Evolutionary conservation across 495 filamentous ascomycete species (phyloP), one percentile per base, ranked within the genome.

Genomic region (Immersiella caudata): DNA sequence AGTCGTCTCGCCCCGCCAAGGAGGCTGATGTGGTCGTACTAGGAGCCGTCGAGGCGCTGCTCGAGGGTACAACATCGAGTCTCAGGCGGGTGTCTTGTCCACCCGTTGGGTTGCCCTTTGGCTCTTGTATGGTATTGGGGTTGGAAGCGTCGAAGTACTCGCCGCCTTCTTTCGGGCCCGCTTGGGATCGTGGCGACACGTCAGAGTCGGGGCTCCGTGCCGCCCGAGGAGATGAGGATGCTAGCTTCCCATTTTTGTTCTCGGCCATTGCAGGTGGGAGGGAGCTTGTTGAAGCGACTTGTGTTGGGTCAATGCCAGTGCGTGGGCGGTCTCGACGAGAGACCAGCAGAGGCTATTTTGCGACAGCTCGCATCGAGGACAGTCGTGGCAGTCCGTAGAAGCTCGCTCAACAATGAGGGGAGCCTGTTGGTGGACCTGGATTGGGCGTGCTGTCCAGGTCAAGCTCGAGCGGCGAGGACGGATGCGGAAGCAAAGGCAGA

Each of bases 271-370:
- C 71, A 67, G 57, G 71, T 54, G 63, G 64, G 26, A 57, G 62
- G 7, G 5, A 21, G 26, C 25, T 54, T n/a, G 55, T 29, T 11
- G 1, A 54, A 60, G 21, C 46, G 29, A 18, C 27, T 24, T 27
- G 26, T 25, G 46, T 56, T 46, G 58, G 9, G 27, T 12, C 60
- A 29, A 73, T 75, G 79, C 79, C 76, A 76, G 64, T 71, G 76
- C 78, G 76, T 72, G 71, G 71, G 71, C 75, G 78, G 74, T 79
- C 80, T 82, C 80, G 67, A 69, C 63, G 62, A 73, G 79, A 80
- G 80, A 79, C 78, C 81, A 77, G 80, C 78, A 81, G 76, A 78
- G 77, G 79, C 75, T 78, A 73, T 71, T 69, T 75, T 67, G 74
- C 71, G 74, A 71, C 49, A 72, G 71, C 72, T 71, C 65, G 81